Evolutionary conservation across 2,329 filamentous ascomycete genomes (phyloP), one percentile per base, ranked within the genome.

Genomic region (Chalaropsis ovoidea): DNA sequence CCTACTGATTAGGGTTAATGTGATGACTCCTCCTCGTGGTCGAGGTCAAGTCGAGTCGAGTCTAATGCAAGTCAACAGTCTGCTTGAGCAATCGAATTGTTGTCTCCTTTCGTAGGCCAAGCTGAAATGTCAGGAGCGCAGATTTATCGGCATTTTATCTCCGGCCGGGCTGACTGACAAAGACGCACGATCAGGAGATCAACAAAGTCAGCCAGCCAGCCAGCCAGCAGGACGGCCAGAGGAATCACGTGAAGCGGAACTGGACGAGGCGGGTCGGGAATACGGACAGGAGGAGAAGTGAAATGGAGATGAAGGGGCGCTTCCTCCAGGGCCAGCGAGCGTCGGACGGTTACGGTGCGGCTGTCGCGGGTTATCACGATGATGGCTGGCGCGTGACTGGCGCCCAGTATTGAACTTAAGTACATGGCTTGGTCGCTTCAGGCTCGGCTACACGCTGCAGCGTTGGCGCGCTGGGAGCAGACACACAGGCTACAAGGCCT

Each of bases 91-190:
- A 31, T 6, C 31, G 31, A 31, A 2, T 31, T 31, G 31, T 15
- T 35, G 52, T 56, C 52, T 56, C 52, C 24, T 35, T 56, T 13
- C 27, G 15, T 56, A 15, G 52, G 15, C 52, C 52, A 56, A 56
- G 24, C 27, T 56, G 52, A 56, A 56, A 56, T 22, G 24, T 35
- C 22, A 15, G 27, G 52, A 56, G 17, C 11, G 8, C 5, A 22
- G 52, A n/a, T 56, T 24, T 49, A 49, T 49, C 47, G 19, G n/a
- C n/a, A 49, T 15, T 4, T 49, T 49, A 49, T 49, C 10, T 49
- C 19, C 47, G 22, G 19, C 10, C 19, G 13, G 47, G 47, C 31
- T 31, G 19, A 24, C 47, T 31, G 31, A 8, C 11, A 56, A 56
- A 19, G 27, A 35, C 13, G 2, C 11, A 17, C 17, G 52, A 17